A percentile compares a stretch with the other conserved stretches of the same genome.
Conservation (phyloP, 2,329 filamentous ascomycete genomes). For the Ophiostoma triangulosporum region DNA sequence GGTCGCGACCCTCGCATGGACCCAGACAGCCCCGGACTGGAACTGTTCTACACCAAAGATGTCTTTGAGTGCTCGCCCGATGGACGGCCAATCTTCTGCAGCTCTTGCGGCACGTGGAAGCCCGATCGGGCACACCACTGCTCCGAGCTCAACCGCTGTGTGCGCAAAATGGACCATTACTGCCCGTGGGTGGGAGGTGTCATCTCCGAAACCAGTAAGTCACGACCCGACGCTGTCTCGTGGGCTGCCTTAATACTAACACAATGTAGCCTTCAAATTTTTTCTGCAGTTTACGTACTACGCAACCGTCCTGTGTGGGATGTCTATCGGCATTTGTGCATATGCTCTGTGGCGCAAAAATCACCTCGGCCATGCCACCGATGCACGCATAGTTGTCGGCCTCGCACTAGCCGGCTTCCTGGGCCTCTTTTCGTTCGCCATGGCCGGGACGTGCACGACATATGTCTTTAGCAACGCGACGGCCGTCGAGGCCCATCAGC, state of each 20-base stretch:
- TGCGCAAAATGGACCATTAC: conserved; percentile 86
- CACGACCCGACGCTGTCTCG: neutral
- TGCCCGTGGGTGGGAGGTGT: conserved; percentile 96
- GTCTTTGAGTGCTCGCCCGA: conserved; percentile 73
- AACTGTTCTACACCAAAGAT: conserved; percentile 68
- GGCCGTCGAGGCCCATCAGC: conserved; percentile 65
- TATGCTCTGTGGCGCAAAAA: conserved; percentile 22
- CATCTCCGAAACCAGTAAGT: conserved; percentile 62
- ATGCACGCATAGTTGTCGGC: conserved; percentile 40
- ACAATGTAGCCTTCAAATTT: conserved; percentile 61
- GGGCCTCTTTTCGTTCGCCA: conserved; percentile 63
- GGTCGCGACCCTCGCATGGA: conserved; percentile 28
- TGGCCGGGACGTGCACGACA: conserved; percentile 59
- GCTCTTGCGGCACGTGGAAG: conserved; percentile 74
- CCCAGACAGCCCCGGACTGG: conserved; percentile 54
- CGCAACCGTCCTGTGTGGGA: conserved; percentile 50
- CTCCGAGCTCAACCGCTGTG: conserved; percentile 66
- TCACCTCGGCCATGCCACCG: conserved; percentile 34
- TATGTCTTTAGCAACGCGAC: conserved; percentile 64
- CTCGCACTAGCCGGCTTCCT: conserved; percentile 60
- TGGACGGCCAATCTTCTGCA: conserved; percentile 79
- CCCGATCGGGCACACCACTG: conserved; percentile 80
- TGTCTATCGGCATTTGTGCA: conserved; percentile 49
- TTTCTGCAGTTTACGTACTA: conserved; percentile 82
- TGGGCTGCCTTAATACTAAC: too few species aligned